phyloP scores from a whole-genome alignment of 371 early-diverging fungal genomes.

The Mycotypha africana region DNA sequence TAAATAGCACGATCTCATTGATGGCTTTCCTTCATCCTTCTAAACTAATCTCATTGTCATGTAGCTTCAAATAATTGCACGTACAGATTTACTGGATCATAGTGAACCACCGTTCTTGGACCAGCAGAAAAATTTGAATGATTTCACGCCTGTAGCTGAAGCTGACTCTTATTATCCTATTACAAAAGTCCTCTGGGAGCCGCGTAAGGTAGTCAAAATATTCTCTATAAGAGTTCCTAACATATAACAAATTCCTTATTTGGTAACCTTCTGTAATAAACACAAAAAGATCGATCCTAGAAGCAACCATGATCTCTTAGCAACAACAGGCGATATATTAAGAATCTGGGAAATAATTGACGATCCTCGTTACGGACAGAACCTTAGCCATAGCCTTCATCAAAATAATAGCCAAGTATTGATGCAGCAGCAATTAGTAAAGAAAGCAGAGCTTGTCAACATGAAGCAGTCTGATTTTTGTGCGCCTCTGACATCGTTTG shows the following conservation, averaged over 20 bases:
- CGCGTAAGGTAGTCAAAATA: constrained; percentile 50
- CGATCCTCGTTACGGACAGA: constrained; percentile 32
- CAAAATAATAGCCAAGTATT: constrained; percentile 1
- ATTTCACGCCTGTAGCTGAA: constrained; percentile 76
- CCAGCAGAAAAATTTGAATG: too few relatives aligned
- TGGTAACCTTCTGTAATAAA: too few relatives aligned
- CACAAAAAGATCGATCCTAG: constrained; percentile 45
- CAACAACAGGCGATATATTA: constrained; percentile 84
- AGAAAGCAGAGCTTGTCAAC: constrained; percentile 52
- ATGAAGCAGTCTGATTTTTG: constrained; percentile 62
- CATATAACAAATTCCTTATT: neutral
- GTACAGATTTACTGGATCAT: constrained; percentile 39
- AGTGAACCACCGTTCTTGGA: constrained; percentile 17
- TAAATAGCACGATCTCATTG: constrained; percentile 26
- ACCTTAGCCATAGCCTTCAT: constrained; percentile 16
- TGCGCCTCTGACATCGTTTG: constrained; percentile 93
- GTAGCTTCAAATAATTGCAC: constrained; percentile 61
- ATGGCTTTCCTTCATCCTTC: neutral
- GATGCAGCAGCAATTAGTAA: constrained; percentile 30
- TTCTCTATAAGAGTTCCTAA: neutral
- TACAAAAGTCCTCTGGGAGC: constrained; percentile 89
- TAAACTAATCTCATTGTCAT: neutral
- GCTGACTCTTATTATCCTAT: constrained; percentile 82
- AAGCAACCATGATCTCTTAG: constrained; percentile 69
- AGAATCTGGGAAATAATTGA: constrained; percentile 85